phyloP scores from a whole-genome alignment of 176 grass and related monocot genomes.

The Triticum dicoccoides region DNA sequence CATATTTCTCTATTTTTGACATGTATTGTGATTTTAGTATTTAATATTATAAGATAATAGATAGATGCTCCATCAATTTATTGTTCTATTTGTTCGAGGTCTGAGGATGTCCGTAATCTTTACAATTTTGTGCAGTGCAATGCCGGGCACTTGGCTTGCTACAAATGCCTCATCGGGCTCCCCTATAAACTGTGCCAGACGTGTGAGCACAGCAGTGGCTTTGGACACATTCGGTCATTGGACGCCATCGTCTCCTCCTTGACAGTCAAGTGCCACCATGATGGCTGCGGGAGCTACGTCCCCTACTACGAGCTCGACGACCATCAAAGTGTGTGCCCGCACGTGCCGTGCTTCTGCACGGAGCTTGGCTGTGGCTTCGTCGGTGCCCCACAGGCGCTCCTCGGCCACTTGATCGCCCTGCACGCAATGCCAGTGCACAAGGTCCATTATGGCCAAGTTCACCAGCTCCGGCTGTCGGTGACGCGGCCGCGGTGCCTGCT shows the following conservation, averaged over 20 bases:
- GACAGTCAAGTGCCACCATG: neutral
- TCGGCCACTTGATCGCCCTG: neutral
- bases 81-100: too few species aligned
- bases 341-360: neutral
- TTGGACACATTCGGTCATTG: neutral
- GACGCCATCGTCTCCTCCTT: neutral
- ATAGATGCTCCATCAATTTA: too few species aligned
- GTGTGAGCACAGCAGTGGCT: neutral
- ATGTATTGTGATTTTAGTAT: too few species aligned
- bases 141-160: constrained; percentile 21
- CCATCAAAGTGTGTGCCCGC: neutral
- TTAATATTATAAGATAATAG: too few species aligned
- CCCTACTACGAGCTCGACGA: neutral
- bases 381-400: neutral
- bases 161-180: neutral
- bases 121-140: constrained; percentile 8
- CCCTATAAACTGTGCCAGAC: neutral
- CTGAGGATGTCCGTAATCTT: neutral
- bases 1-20: too few species aligned
- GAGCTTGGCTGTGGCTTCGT: neutral
- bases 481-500: neutral
- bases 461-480: neutral
- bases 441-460: neutral
- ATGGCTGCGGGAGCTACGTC: neutral
- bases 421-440: neutral